Conservation (phyloP, 208 protist species). For the Crithidia acanthocephali region DNA sequence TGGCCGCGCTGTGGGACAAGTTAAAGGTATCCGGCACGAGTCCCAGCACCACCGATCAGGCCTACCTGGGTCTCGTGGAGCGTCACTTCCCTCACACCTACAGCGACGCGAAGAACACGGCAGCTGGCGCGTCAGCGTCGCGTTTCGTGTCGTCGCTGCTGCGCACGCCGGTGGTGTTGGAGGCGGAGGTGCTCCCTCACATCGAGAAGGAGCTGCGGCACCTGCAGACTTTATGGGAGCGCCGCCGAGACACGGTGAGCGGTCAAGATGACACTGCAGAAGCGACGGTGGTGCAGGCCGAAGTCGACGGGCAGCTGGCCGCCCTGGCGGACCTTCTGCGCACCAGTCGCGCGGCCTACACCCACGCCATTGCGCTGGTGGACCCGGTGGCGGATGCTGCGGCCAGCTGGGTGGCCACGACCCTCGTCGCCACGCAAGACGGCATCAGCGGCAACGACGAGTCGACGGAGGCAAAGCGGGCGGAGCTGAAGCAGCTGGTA, state of each 20-base stretch:
- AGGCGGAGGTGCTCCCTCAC: constrained; percentile 18
- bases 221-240: constrained; percentile 13
- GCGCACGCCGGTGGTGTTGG: constrained; percentile 20
- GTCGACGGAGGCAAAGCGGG: constrained; percentile 53
- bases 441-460: constrained; percentile 65
- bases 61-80: constrained; percentile 25
- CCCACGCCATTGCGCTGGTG: constrained; percentile 12
- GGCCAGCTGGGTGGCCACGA: constrained; percentile 3
- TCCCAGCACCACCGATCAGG: constrained; percentile 3
- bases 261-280: background rate
- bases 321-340: background rate
- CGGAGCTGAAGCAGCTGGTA: constrained; percentile 53
- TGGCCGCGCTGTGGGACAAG: constrained; percentile 14
- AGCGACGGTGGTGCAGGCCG: background rate
- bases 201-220: constrained; percentile 19
- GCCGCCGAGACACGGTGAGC: background rate
- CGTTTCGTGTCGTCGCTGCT: background rate
- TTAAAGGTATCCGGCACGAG: constrained; percentile 4
- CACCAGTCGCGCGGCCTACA: background rate
- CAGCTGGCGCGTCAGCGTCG: too few species aligned
- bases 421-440: constrained; percentile 15
- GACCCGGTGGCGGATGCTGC: constrained; percentile 35
- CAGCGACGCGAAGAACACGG: background rate
- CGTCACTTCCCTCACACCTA: constrained; percentile 34
- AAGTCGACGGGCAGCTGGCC: constrained; percentile 14